A percentile compares a stretch with the other conserved stretches of the same genome.
Conservation (phyloP, 164 flowering plant genomes). For the Magnolia officinalis region DNA sequence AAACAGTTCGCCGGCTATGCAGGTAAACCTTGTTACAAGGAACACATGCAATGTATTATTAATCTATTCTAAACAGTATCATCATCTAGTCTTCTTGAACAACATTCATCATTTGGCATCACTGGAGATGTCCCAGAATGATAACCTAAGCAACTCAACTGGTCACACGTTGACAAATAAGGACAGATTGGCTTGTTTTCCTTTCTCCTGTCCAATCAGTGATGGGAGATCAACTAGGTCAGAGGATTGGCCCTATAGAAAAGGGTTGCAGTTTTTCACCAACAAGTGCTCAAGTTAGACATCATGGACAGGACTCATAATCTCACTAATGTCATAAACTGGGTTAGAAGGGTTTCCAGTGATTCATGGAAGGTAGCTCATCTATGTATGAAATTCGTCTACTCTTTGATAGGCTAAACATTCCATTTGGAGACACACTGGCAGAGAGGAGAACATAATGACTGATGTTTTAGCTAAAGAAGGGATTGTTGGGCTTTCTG, state of each 20-base stretch:
- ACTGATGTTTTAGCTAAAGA: background rate
- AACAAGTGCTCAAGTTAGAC: background rate
- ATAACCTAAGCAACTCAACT: background rate
- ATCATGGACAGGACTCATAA: background rate
- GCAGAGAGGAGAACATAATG: background rate
- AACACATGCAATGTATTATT: background rate
- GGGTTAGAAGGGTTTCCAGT: background rate
- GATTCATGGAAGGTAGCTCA: background rate
- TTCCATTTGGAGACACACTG: background rate
- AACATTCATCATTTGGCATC: no score
- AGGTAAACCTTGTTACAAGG: background rate
- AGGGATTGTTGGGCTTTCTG: background rate
- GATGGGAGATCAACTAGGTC: background rate
- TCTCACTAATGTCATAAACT: background rate
- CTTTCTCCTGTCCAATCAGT: background rate
- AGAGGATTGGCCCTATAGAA: background rate
- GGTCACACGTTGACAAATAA: background rate
- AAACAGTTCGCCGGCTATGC: no score
- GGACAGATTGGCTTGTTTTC: background rate
- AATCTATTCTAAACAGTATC: background rate
- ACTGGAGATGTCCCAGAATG: background rate
- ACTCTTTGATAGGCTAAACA: no score
- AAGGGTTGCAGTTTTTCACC: background rate
- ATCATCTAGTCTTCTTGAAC: background rate
- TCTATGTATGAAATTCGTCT: background rate